phyloP scores from a whole-genome alignment of 495 filamentous ascomycete species.

The Recurvomyces mirabilis region DNA sequence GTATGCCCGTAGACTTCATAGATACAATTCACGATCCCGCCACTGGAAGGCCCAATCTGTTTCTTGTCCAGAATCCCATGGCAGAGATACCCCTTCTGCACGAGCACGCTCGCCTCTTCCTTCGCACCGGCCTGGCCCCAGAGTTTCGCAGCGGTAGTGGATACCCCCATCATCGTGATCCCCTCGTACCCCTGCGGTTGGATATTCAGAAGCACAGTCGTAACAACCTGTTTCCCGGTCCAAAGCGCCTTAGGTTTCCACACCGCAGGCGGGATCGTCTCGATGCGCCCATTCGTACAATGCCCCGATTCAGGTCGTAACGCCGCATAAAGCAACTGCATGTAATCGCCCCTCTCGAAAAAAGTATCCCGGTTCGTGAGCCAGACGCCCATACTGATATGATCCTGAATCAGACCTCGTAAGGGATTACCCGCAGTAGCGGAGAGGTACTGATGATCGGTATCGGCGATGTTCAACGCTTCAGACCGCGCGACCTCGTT shows the following conservation, averaged over 20 bases:
- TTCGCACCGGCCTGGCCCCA: slow-evolving; percentile 46
- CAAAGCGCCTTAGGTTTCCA: slow-evolving; percentile 71
- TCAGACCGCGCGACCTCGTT: slow-evolving; percentile 90
- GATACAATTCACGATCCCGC: slow-evolving; percentile 81
- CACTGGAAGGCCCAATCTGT: slow-evolving; percentile 76
- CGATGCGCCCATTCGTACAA: slow-evolving; percentile 57
- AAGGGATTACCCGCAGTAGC: slow-evolving; percentile 89
- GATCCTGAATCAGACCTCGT: slow-evolving; percentile 96
- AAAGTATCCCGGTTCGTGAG: slow-evolving; percentile 89
- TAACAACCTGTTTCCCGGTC: slow-evolving; percentile 98
- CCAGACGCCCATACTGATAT: slow-evolving; percentile 86
- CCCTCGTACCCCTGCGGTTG: slow-evolving; percentile 61
- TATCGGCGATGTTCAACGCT: slow-evolving; percentile 83
- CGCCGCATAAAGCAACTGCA: slow-evolving; percentile 82
- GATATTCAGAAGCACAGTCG: slow-evolving; percentile 87
- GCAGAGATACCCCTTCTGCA: slow-evolving; percentile 78
- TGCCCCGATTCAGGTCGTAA: slow-evolving; percentile 82
- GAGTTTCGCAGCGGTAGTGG: slow-evolving; percentile 58
- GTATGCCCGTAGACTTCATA: slow-evolving; percentile 90
- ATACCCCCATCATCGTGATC: slow-evolving; percentile 66
- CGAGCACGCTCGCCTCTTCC: slow-evolving; percentile 59
- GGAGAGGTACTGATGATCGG: slow-evolving; percentile 93
- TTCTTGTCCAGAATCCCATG: slow-evolving; percentile 92
- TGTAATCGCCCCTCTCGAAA: slow-evolving; percentile 77
- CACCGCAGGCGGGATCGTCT: slow-evolving; percentile 67